Evolutionary conservation across 78 protist genomes (phyloP).

Genomic region (Dictyostelium citrinum): DNA sequence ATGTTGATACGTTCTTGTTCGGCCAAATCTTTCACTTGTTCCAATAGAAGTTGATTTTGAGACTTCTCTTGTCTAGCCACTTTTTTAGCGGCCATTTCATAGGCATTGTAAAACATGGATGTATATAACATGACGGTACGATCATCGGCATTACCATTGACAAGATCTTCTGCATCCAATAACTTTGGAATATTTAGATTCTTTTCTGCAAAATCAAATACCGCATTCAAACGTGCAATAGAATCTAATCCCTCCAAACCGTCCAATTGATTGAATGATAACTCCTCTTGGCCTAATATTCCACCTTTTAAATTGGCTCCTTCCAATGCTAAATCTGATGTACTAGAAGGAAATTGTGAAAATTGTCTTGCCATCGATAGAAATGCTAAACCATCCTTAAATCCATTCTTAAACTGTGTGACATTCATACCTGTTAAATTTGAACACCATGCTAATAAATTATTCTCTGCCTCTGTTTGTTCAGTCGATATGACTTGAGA

Average conservation of each 20-base stretch:
- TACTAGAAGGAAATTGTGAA: not conserved
- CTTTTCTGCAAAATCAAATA: constrained; percentile 78
- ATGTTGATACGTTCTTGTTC: not conserved
- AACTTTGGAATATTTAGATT: constrained; percentile 57
- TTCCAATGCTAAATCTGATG: not conserved
- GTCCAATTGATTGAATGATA: not conserved
- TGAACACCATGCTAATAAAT: constrained; percentile 59
- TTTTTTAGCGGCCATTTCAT: not conserved
- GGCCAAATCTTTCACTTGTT: constrained; percentile 12
- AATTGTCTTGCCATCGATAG: constrained; percentile 50
- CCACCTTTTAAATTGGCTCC: not conserved
- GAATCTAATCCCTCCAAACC: not conserved
- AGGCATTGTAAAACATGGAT: constrained; percentile 79
- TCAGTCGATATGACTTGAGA: not conserved
- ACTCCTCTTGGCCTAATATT: not conserved
- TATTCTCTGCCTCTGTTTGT: constrained; percentile 65
- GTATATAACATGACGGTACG: constrained; percentile 77
- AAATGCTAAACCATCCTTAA: constrained; percentile 72
- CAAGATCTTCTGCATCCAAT: constrained; percentile 72
- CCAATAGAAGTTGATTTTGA: not conserved
- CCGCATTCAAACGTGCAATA: constrained; percentile 54
- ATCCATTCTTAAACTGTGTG: constrained; percentile 57
- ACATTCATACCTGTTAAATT: constrained; percentile 56
- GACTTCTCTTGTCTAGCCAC: not conserved
- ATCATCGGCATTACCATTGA: constrained; percentile 78